These are phyloP conservation scores for Kregervanrija fluxuum DNA, from an alignment of 805 yeast species.

Conservation along the genomic window DNA sequence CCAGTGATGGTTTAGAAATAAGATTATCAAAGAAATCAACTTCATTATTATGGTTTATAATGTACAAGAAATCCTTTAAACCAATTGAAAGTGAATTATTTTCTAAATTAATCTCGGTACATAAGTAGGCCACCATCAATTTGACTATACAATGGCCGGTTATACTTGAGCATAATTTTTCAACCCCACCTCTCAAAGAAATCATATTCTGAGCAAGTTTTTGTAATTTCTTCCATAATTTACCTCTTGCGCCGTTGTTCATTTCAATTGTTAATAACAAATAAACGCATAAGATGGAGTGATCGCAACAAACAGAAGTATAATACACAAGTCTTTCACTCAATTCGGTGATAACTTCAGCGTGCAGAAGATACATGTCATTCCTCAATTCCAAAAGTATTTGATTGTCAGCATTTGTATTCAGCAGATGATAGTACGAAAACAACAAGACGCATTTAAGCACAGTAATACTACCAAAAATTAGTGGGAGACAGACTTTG, in stretches of 20 bases:
- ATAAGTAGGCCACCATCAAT: constrained; percentile 7
- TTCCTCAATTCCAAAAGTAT: neutral
- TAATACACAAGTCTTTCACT: constrained; percentile 8
- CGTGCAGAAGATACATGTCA: constrained; percentile 4
- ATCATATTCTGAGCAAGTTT: constrained; percentile 13
- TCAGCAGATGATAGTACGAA: constrained; percentile 9
- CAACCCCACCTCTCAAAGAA: constrained; percentile 14
- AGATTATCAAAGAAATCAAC: constrained; percentile 13
- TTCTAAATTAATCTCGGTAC: constrained; percentile 5
- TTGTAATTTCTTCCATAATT: constrained; percentile 6
- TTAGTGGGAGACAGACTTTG: constrained; percentile 12
- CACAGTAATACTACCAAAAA: constrained; percentile 12
- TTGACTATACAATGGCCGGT: constrained; percentile 15
- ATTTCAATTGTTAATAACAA: constrained; percentile 12
- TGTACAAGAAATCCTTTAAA: constrained; percentile 5
- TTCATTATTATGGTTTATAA: constrained; percentile 4
- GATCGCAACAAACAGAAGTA: constrained; percentile 17
- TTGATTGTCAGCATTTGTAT: neutral
- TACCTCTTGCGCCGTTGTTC: constrained; percentile 7
- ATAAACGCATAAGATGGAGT: constrained; percentile 12
- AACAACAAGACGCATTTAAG: constrained; percentile 13
- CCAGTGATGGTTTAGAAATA: constrained; percentile 3
- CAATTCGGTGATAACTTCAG: constrained; percentile 9
- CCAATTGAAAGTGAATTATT: constrained; percentile 2
- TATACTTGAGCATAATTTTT: constrained; percentile 5